phyloP scores from a whole-genome alignment of 2,329 filamentous ascomycete species.

The Cercospora sojina region DNA sequence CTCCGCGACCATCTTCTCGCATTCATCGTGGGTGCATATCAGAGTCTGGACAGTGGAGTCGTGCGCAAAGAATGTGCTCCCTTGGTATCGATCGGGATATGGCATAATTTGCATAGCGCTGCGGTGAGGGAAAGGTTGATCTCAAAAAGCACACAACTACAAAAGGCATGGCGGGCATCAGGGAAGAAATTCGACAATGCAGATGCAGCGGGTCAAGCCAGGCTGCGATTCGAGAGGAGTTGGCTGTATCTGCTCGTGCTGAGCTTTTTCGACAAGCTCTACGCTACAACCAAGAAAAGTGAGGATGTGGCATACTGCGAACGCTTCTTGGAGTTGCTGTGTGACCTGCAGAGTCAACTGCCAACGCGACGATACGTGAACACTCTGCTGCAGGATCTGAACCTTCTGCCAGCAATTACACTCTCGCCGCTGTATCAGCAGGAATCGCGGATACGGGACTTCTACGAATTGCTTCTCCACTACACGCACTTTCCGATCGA shows the following conservation, averaged over 20 bases:
- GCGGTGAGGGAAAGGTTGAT: constrained; percentile 70
- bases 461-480: constrained; percentile 76
- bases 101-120: constrained; percentile 87
- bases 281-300: constrained; percentile 44
- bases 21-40: constrained; percentile 88
- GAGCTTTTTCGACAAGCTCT: constrained; percentile 75
- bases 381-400: constrained; percentile 78
- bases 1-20: constrained; percentile 76
- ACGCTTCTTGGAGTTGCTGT: constrained; percentile 85
- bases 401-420: constrained; percentile 73
- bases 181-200: constrained; percentile 83
- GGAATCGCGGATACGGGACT: constrained; percentile 75
- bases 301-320: constrained; percentile 80
- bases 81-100: constrained; percentile 88
- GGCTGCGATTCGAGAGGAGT: constrained; percentile 83
- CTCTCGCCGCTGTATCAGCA: constrained; percentile 76
- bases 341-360: constrained; percentile 87
- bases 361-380: constrained; percentile 94
- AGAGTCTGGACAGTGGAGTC: constrained; percentile 83
- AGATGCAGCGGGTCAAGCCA: constrained; percentile 74
- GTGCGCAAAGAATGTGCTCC: constrained; percentile 96
- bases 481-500: constrained; percentile 88
- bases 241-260: constrained; percentile 88
- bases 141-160: constrained; percentile 69
- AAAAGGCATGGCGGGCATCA: constrained; percentile 87